These are phyloP conservation scores for Globisporangium polare DNA, from an alignment of 352 stramenopile genomes.

Conservation along the genomic window DNA sequence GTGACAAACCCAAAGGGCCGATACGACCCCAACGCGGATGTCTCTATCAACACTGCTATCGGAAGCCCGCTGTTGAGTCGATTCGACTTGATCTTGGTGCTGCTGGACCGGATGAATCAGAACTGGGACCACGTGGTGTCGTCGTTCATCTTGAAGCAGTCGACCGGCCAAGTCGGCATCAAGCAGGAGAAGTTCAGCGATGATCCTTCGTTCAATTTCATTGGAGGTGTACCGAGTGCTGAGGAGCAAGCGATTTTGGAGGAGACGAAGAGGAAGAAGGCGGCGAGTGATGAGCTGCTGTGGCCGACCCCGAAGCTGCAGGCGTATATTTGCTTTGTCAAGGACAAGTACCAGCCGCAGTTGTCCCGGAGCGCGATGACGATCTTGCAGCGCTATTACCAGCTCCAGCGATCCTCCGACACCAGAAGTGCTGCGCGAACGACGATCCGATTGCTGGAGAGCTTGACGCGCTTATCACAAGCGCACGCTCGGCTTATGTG, in stretches of 20 bases:
- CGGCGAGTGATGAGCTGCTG: constrained; percentile 10
- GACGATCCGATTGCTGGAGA: constrained; percentile 94
- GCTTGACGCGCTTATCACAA: constrained; percentile 89
- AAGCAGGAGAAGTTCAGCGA: constrained; percentile 24
- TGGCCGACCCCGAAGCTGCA: constrained; percentile 91
- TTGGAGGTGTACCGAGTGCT: background rate
- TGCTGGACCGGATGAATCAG: constrained; percentile 88
- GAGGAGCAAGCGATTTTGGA: constrained; percentile 13
- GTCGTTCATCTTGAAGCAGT: constrained; percentile 93
- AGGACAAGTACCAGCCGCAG: constrained; percentile 82
- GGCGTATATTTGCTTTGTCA: constrained; percentile 92
- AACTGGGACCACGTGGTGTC: constrained; percentile 93
- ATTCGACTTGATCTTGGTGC: constrained; percentile 97
- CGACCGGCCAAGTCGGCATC: constrained; percentile 29
- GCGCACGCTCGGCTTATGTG: constrained; percentile 89
- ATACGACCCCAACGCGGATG: constrained; percentile 81
- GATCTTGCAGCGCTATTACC: constrained; percentile 92
- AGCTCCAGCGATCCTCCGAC: constrained; percentile 64
- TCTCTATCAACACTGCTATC: constrained; percentile 95
- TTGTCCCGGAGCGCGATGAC: constrained; percentile 76
- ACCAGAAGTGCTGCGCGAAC: constrained; percentile 68
- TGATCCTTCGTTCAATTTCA: constrained; percentile 18
- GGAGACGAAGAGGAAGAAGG: constrained; percentile 11
- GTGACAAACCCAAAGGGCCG: constrained; percentile 93
- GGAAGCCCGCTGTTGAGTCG: constrained; percentile 93